Conservation (phyloP, 176 grass and related monocot species). For the Phoenix roebelenii region DNA sequence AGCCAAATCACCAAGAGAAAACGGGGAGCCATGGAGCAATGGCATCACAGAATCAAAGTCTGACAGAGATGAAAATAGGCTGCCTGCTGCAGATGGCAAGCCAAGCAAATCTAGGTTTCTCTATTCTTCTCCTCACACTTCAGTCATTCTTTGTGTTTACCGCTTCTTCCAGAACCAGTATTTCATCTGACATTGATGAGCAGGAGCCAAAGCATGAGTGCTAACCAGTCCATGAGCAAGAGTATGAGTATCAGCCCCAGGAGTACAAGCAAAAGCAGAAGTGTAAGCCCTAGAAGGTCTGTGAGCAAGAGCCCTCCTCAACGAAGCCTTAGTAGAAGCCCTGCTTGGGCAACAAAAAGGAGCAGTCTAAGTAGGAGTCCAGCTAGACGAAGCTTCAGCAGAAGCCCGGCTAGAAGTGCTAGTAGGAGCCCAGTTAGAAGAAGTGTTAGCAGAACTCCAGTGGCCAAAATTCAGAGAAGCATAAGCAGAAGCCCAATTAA, state of each 20-base stretch:
- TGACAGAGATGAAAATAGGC: constrained; percentile 26
- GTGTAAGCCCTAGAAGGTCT: constrained; percentile 29
- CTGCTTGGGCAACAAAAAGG: constrained; percentile 20
- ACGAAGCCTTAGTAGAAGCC: constrained; percentile 32
- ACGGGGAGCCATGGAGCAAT: constrained; percentile 55
- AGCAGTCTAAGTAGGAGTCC: constrained; percentile 29
- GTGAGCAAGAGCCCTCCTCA: constrained; percentile 38
- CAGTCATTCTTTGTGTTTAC: constrained; percentile 53
- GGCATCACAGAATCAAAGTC: constrained; percentile 36
- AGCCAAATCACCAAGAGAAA: constrained; percentile 42
- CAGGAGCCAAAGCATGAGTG: constrained; percentile 80
- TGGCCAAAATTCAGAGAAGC: constrained; percentile 10
- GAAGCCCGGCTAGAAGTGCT: constrained; percentile 39
- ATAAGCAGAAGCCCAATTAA: constrained; percentile 69
- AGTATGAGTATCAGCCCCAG: constrained; percentile 97
- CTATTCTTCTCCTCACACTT: constrained; percentile 36
- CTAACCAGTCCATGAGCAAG: constrained; percentile 72
- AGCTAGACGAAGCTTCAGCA: constrained; percentile 33
- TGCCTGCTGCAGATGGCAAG: constrained; percentile 37
- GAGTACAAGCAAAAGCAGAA: constrained; percentile 37
- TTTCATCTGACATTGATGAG: constrained; percentile 66
- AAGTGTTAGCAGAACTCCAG: constrained; percentile 36
- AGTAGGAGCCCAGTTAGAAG: constrained; percentile 41
- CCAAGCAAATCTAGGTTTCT: constrained; percentile 88
- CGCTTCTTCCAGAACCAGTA: constrained; percentile 29